phyloP scores from a whole-genome alignment of 257 asterid species.

The Lithospermum erythrorhizon region DNA sequence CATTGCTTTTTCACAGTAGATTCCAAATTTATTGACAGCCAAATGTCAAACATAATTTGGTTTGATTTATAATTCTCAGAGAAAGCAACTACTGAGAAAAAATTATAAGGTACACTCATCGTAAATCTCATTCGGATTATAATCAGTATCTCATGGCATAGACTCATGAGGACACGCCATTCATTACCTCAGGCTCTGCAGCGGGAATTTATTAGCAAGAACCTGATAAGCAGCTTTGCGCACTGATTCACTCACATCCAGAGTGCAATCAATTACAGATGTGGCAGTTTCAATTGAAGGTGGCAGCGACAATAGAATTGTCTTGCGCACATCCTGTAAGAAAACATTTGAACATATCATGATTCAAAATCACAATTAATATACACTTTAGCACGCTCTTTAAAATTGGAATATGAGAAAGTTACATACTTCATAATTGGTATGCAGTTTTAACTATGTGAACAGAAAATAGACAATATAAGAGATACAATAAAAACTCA shows the following conservation, averaged over 20 bases:
- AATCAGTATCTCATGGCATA: not conserved
- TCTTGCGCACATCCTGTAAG: slow-evolving; percentile 82
- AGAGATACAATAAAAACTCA: slow-evolving; percentile 18
- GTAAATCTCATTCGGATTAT: not conserved
- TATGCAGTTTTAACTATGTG: not conserved
- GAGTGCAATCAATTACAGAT: slow-evolving; percentile 60
- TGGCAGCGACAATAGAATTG: slow-evolving; percentile 72
- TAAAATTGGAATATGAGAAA: not conserved
- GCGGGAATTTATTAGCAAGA: slow-evolving; percentile 70
- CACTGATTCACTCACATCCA: slow-evolving; percentile 79
- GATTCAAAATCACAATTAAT: not conserved
- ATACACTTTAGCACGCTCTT: not conserved
- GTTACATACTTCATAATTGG: not conserved
- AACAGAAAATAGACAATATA: not conserved
- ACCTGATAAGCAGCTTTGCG: slow-evolving; percentile 78
- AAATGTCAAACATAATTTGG: not conserved
- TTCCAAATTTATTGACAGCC: not conserved
- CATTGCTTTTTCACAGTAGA: not conserved
- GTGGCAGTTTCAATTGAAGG: slow-evolving; percentile 63
- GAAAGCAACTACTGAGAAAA: not conserved
- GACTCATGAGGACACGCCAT: not conserved
- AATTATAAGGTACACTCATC: not conserved
- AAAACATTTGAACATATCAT: not conserved
- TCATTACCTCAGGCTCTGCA: slow-evolving; percentile 78
- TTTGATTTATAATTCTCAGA: not conserved